Evolutionary conservation across 176 grass and related monocot genomes (phyloP).

Genomic region (Aegilops longissima): DNA sequence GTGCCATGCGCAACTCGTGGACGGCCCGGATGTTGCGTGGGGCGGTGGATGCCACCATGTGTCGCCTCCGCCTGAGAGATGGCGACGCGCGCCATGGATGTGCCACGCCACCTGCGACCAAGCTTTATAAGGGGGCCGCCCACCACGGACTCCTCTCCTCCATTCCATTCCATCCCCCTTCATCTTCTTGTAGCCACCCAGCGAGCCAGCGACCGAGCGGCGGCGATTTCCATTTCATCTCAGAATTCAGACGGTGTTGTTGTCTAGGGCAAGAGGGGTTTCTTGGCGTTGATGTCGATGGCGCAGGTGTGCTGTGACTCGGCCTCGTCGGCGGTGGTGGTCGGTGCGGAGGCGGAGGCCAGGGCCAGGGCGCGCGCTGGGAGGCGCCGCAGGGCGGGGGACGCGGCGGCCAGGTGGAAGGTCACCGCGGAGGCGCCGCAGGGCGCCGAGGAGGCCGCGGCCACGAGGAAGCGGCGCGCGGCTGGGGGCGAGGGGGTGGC

Average conservation of each 20-base stretch:
- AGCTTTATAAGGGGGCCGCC: background rate
- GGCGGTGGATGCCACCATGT: slow-evolving; percentile 1
- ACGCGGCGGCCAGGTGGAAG: slow-evolving; percentile 30
- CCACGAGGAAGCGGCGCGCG: slow-evolving; percentile 35
- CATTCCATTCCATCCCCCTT: background rate
- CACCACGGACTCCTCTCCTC: background rate
- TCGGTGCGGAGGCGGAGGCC: slow-evolving; percentile 9
- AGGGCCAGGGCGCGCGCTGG: slow-evolving; percentile 37
- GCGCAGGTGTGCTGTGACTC: slow-evolving; percentile 53
- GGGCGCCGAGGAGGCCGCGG: background rate
- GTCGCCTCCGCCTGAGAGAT: background rate
- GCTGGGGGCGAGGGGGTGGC: background rate
- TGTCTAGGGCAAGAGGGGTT: too few species aligned
- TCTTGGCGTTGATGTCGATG: slow-evolving; percentile 40
- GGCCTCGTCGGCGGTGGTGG: background rate
- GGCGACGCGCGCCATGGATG: background rate
- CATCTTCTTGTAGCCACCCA: background rate
- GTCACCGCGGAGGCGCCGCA: background rate
- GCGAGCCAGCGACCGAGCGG: background rate
- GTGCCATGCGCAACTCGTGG: slow-evolving; percentile 11
- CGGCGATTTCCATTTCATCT: background rate
- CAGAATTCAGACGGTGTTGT: background rate
- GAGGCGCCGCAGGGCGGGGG: slow-evolving; percentile 1
- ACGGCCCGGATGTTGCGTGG: slow-evolving; percentile 29
- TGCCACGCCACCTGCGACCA: background rate